A percentile compares a stretch with the other conserved stretches of the same genome.
These are phyloP conservation scores for Penicillium cinerascens DNA, from an alignment of 495 filamentous ascomycete genomes.

Conservation along the genomic window DNA sequence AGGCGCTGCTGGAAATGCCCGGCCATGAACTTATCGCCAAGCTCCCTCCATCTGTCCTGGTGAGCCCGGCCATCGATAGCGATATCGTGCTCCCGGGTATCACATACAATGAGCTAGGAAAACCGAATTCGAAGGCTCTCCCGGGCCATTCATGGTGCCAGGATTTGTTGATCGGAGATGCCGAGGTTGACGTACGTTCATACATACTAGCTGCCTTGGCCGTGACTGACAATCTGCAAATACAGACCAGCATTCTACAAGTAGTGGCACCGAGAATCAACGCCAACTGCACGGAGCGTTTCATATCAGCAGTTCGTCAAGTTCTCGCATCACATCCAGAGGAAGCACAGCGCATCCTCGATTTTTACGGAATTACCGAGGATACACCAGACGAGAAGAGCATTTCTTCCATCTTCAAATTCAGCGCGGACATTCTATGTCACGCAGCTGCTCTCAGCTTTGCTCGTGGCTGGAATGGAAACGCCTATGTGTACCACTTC, in stretches of 20 bases:
- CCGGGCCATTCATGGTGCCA: constrained; percentile 33
- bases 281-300: constrained; percentile 28
- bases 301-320: constrained; percentile 23
- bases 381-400: constrained; percentile 31
- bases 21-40: constrained; percentile 30
- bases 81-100: constrained; percentile 30
- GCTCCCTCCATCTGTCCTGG: constrained; percentile 23
- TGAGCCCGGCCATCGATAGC: constrained; percentile 31
- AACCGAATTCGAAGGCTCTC: constrained; percentile 16
- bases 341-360: constrained; percentile 24
- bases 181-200: constrained; percentile 37
- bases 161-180: constrained; percentile 42
- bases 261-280: constrained; percentile 24
- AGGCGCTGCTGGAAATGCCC: constrained; percentile 29
- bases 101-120: constrained; percentile 21
- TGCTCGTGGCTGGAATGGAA: constrained; percentile 34
- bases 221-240: background rate
- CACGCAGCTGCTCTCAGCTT: constrained; percentile 34
- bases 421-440: constrained; percentile 38
- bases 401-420: constrained; percentile 30
- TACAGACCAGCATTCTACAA: constrained; percentile 28
- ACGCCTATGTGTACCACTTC: constrained; percentile 46
- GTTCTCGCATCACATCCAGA: constrained; percentile 16
- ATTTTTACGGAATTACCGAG: constrained; percentile 27
- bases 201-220: background rate